A percentile compares a stretch with the other conserved stretches of the same genome.
Evolutionary conservation across 2,329 filamentous ascomycete species (phyloP).

Genomic region (Achaetomium macrosporum): DNA sequence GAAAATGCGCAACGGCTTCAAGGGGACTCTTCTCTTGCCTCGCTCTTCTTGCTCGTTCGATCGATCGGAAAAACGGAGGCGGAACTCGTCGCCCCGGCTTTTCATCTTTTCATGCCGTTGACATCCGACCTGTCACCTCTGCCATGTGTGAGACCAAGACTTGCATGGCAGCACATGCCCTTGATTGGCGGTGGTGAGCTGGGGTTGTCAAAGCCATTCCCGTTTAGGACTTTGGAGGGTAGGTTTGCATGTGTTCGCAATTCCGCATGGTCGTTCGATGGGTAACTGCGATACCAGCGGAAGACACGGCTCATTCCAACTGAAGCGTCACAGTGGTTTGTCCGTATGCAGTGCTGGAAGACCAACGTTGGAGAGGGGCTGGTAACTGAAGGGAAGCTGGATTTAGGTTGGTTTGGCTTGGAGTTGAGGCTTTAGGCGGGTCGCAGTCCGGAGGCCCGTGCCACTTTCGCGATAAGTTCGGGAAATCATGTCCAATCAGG

Average conservation of each 20-base stretch:
- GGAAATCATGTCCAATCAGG: too few species aligned
- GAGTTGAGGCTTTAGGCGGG: background rate
- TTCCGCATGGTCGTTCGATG: too few species aligned
- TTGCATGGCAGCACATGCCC: background rate
- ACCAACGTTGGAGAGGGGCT: too few species aligned
- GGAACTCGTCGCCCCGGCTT: conserved; percentile 9
- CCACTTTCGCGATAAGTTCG: background rate
- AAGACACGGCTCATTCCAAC: too few species aligned
- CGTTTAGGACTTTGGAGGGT: conserved; percentile 1
- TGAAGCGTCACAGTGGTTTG: too few species aligned
- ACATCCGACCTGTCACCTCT: conserved; percentile 2
- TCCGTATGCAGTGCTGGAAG: too few species aligned
- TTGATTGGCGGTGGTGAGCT: conserved; percentile 1
- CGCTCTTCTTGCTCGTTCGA: too few species aligned
- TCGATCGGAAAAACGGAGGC: background rate
- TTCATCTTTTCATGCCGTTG: background rate
- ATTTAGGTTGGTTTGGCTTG: background rate
- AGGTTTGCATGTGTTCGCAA: background rate
- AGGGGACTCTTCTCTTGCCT: too few species aligned
- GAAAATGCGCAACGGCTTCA: too few species aligned
- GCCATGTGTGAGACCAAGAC: conserved; percentile 5
- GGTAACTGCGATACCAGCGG: too few species aligned
- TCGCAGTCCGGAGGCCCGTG: background rate
- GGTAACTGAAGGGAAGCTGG: too few species aligned
- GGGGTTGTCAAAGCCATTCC: conserved; percentile 1